A percentile compares a stretch with the other conserved stretches of the same genome.
These are phyloP conservation scores for Taiozyma sp. DNA, from an alignment of 1,139 yeast species.

Conservation along the genomic window DNA sequence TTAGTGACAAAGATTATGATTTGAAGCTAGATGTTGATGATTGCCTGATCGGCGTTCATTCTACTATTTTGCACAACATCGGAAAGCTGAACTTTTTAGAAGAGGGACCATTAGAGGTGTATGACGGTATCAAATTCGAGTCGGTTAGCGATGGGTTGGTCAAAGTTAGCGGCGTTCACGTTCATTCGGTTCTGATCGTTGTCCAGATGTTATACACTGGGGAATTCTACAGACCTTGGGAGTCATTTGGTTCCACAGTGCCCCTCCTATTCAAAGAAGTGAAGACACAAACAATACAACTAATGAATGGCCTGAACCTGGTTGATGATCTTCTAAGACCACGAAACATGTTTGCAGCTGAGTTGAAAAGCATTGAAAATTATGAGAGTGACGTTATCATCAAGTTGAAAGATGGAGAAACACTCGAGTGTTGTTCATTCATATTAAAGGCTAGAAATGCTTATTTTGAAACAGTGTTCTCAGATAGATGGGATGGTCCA, in stretches of 20 bases:
- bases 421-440: conserved; percentile 40
- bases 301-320: conserved; percentile 19
- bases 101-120: conserved; percentile 8
- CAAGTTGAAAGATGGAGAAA: conserved; percentile 37
- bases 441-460: conserved; percentile 54
- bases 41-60: conserved; percentile 18
- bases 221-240: conserved; percentile 36
- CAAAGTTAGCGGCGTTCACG: conserved; percentile 6
- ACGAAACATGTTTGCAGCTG: conserved; percentile 3
- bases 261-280: conserved; percentile 19
- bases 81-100: conserved; percentile 6
- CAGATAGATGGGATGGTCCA: conserved; percentile 46
- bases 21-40: conserved; percentile 22
- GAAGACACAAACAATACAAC: conserved; percentile 17
- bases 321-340: conserved; percentile 22
- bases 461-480: conserved; percentile 57
- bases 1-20: conserved; percentile 25
- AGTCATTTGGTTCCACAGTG: conserved; percentile 19
- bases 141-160: conserved; percentile 7
- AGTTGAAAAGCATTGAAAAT: conserved; percentile 8
- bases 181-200: conserved; percentile 26
- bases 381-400: conserved; percentile 29
- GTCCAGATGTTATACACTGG: conserved; percentile 47
- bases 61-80: conserved; percentile 12
- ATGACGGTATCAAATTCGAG: conserved; percentile 9